A percentile compares a stretch with the other conserved stretches of the same genome.
Conservation (phyloP, 2,329 filamentous ascomycete genomes). For the Pseudocercospora macadamiae region DNA sequence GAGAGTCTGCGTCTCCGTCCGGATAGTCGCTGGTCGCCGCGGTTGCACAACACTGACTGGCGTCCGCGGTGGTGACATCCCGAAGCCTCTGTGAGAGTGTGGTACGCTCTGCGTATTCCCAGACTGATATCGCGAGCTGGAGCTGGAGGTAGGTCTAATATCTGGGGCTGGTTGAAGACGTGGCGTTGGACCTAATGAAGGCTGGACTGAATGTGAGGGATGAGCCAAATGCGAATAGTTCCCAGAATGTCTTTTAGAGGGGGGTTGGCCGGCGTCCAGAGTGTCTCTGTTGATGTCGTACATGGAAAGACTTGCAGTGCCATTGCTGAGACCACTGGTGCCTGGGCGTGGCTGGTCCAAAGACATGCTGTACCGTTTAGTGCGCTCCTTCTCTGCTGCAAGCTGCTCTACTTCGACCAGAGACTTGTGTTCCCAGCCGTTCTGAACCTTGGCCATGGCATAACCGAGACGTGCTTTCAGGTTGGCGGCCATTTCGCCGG, state of each 20-base stretch:
- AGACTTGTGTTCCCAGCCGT: slow-evolving; percentile 80
- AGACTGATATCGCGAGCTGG: slow-evolving; percentile 12
- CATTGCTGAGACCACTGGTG: slow-evolving; percentile 34
- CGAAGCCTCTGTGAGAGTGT: slow-evolving; percentile 13
- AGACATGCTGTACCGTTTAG: slow-evolving; percentile 32
- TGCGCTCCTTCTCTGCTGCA: slow-evolving; percentile 63
- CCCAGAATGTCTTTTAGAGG: slow-evolving; percentile 39
- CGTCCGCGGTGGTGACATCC: slow-evolving; percentile 39
- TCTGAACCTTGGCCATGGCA: slow-evolving; percentile 89
- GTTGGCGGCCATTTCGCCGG: slow-evolving; percentile 82
- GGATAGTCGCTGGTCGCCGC: slow-evolving; percentile 55
- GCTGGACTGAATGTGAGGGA: slow-evolving; percentile 15
- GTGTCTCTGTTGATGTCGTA: slow-evolving; percentile 27
- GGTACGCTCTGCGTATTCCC: slow-evolving; percentile 11
- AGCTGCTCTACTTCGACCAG: slow-evolving; percentile 77
- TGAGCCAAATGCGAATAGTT: slow-evolving; percentile 26
- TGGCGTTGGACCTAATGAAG: slow-evolving; percentile 9
- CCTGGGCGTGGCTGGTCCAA: slow-evolving; percentile 33
- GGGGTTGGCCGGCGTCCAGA: slow-evolving; percentile 28
- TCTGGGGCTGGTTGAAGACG: slow-evolving; percentile 37
- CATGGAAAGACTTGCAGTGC: slow-evolving; percentile 32
- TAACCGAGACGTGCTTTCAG: slow-evolving; percentile 85
- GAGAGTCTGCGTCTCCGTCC: slow-evolving; percentile 69
- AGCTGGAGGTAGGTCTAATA: slow-evolving; percentile 30
- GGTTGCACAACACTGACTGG: slow-evolving; percentile 34